These are phyloP conservation scores for Paramecium primaurelia DNA, from an alignment of 73 alveolate species.

Conservation along the genomic window DNA sequence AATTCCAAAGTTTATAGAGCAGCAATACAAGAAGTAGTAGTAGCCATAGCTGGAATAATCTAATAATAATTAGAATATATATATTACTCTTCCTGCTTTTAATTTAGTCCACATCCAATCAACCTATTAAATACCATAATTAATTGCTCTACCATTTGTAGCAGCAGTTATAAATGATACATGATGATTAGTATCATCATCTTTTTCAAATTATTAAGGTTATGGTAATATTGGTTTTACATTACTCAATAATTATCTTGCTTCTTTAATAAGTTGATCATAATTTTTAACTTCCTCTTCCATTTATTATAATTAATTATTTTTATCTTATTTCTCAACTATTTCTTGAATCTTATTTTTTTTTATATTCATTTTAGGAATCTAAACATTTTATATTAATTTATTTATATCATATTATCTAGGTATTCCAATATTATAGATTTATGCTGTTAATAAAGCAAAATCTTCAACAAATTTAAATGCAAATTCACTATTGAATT, in stretches of 20 bases:
- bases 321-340: constrained; percentile 61
- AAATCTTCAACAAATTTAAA: constrained; percentile 74
- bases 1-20: not conserved
- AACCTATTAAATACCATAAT: constrained; percentile 81
- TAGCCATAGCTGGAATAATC: constrained; percentile 95
- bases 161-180: constrained; percentile 87
- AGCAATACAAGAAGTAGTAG: constrained; percentile 67
- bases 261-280: constrained; percentile 59
- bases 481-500: constrained; percentile 68
- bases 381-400: not conserved
- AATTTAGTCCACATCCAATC: constrained; percentile 94
- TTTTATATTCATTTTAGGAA: constrained; percentile 64
- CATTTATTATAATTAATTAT: constrained; percentile 63
- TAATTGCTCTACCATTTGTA: constrained; percentile 83
- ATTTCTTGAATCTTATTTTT: constrained; percentile 73
- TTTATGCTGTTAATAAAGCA: constrained; percentile 81
- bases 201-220: constrained; percentile 90
- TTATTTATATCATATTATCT: not conserved
- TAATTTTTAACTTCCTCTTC: constrained; percentile 62
- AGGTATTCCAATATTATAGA: constrained; percentile 75
- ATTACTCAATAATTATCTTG: not conserved
- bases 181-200: constrained; percentile 88
- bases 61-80: too few species aligned
- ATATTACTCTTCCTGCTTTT: constrained; percentile 86
- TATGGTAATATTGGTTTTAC: constrained; percentile 43